Evolutionary conservation across 495 filamentous ascomycete species (phyloP).

Genomic region (Talaromyces wortmannii): DNA sequence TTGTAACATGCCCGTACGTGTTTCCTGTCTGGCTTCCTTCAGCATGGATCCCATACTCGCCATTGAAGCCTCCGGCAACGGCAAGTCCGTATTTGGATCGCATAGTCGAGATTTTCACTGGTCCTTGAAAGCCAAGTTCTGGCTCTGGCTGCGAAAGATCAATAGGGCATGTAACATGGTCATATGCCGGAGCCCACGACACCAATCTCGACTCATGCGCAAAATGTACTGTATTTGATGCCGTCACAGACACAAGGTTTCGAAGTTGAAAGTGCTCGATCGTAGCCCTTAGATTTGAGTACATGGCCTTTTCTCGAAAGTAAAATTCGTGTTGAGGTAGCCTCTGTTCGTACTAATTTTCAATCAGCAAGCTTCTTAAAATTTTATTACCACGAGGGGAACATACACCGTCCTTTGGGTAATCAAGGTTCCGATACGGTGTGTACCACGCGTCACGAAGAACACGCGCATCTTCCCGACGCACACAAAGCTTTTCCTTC

Average conservation of each 20-base stretch:
- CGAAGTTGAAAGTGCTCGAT: conserved; percentile 86
- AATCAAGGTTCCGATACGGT: conserved; percentile 34
- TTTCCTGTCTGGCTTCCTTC: conserved; percentile 31
- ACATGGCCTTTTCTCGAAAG: conserved; percentile 67
- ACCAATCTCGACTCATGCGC: conserved; percentile 52
- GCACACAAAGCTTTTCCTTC: conserved; percentile 53
- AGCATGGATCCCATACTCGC: conserved; percentile 69
- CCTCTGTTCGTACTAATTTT: conserved; percentile 10
- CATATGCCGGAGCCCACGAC: conserved; percentile 32
- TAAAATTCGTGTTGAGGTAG: conserved; percentile 32
- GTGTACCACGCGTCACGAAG: conserved; percentile 46
- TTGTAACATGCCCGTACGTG: conserved; percentile 60
- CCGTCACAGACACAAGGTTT: conserved; percentile 68
- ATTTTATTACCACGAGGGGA: neutral
- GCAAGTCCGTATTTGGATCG: conserved; percentile 59
- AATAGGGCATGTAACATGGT: conserved; percentile 47
- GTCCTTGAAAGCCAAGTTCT: conserved; percentile 28
- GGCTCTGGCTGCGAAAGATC: conserved; percentile 47
- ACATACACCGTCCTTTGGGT: conserved; percentile 13
- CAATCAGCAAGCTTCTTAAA: neutral
- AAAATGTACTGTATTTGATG: conserved; percentile 73
- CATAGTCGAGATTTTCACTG: conserved; percentile 63
- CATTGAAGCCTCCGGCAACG: conserved; percentile 73
- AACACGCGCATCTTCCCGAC: conserved; percentile 50
- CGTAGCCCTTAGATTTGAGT: conserved; percentile 54